Conservation (phyloP, 2,329 filamentous ascomycete species). For the Zelopaecilomyces penicillatus region DNA sequence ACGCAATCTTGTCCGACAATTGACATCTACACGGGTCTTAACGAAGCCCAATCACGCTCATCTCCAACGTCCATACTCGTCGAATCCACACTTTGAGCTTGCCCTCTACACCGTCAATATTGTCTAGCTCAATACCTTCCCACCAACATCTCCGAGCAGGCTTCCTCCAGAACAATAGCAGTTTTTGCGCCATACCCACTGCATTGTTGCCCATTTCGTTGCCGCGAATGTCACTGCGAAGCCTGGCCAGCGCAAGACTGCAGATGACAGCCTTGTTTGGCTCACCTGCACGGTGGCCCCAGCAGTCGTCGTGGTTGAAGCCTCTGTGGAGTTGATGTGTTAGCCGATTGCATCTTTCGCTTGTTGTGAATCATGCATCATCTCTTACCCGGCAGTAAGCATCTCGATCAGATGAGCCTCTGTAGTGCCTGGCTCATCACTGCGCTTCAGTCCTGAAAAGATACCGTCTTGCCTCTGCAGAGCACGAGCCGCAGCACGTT, state of each 20-base stretch:
- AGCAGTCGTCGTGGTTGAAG: conserved; percentile 90
- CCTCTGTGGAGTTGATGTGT: conserved; percentile 48
- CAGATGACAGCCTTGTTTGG: conserved; percentile 98
- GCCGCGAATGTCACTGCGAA: conserved; percentile 86
- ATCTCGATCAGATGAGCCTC: conserved; percentile 99
- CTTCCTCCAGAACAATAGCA: conserved; percentile 96
- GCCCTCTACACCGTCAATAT: conserved; percentile 83
- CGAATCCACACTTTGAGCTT: conserved; percentile 97
- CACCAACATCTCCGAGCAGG: conserved; percentile 96
- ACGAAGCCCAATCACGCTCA: conserved; percentile 85
- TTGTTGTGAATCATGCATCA: neutral
- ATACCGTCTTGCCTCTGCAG: conserved; percentile 86
- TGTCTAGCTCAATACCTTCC: conserved; percentile 89
- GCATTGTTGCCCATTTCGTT: conserved; percentile 66
- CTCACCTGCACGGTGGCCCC: conserved; percentile 95
- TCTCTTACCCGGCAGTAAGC: conserved; percentile 85
- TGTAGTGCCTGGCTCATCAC: conserved; percentile 90
- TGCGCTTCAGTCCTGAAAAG: conserved; percentile 89
- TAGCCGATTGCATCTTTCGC: neutral
- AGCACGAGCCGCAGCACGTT: conserved; percentile 82
- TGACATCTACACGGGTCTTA: conserved; percentile 25
- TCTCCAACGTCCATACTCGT: conserved; percentile 96
- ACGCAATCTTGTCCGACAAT: no score
- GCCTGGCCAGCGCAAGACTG: conserved; percentile 83
- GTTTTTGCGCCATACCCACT: conserved; percentile 96